Evolutionary conservation across 2,329 filamentous ascomycete genomes (phyloP).

Genomic region (Hymenotorrendiella dingleyae): DNA sequence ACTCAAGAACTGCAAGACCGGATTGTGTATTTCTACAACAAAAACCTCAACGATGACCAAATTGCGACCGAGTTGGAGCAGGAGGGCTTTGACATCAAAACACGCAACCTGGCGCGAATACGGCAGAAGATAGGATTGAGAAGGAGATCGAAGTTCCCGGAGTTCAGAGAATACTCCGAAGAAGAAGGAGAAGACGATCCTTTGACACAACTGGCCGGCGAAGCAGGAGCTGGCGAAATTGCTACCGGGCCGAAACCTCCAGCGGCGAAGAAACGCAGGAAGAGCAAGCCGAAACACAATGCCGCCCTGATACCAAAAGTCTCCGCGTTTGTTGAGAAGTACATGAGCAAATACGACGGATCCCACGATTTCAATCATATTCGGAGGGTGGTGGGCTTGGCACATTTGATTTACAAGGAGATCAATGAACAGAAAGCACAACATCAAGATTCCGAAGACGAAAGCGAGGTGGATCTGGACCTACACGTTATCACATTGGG

Average conservation of each 20-base stretch:
- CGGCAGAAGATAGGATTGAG: slow-evolving; percentile 27
- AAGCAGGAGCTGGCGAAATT: not conserved
- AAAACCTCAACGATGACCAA: slow-evolving; percentile 28
- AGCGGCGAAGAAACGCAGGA: slow-evolving; percentile 15
- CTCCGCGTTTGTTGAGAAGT: slow-evolving; percentile 58
- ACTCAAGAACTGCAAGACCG: slow-evolving; percentile 23
- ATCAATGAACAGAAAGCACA: slow-evolving; percentile 17
- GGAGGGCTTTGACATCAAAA: slow-evolving; percentile 27
- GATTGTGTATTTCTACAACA: slow-evolving; percentile 26
- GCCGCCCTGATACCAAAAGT: slow-evolving; percentile 41
- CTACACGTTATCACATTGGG: slow-evolving; percentile 49
- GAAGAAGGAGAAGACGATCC: slow-evolving; percentile 15
- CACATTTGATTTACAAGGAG: slow-evolving; percentile 37
- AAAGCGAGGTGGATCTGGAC: slow-evolving; percentile 45
- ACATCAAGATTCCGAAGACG: slow-evolving; percentile 10
- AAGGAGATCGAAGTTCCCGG: slow-evolving; percentile 25
- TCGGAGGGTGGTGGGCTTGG: slow-evolving; percentile 68
- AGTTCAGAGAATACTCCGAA: slow-evolving; percentile 25
- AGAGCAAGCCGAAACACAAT: slow-evolving; percentile 18
- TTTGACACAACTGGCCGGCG: slow-evolving; percentile 7
- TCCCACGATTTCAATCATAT: slow-evolving; percentile 90
- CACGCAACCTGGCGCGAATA: slow-evolving; percentile 22
- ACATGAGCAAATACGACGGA: slow-evolving; percentile 74
- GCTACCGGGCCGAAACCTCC: slow-evolving; percentile 4
- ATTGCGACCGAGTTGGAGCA: slow-evolving; percentile 20